phyloP scores from a whole-genome alignment of 306 rosid species.

The Calophaca sinica region DNA sequence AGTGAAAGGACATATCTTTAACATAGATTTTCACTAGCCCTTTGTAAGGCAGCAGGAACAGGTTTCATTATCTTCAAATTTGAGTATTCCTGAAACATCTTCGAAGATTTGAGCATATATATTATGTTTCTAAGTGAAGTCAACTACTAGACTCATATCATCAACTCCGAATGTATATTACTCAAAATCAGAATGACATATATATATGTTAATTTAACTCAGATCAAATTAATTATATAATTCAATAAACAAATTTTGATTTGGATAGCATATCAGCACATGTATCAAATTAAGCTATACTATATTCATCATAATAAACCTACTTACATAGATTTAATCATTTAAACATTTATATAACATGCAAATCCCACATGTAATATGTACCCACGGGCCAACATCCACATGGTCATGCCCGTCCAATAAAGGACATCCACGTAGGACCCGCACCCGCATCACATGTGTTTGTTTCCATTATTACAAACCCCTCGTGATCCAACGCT shows the following conservation, averaged over 20 bases:
- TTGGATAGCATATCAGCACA: too few species aligned
- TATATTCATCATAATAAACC: too few species aligned
- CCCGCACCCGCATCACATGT: slow-evolving; percentile 61
- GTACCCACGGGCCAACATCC: slow-evolving; percentile 14
- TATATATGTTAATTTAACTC: not conserved
- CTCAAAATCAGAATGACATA: not conserved
- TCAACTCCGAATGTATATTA: not conserved
- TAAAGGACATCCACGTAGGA: slow-evolving; percentile 57
- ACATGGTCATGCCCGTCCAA: slow-evolving; percentile 59
- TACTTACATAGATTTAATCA: too few species aligned
- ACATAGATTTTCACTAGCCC: not conserved
- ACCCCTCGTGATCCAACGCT: slow-evolving; percentile 55
- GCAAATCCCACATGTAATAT: slow-evolving; percentile 47
- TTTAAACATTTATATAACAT: slow-evolving; percentile 12
- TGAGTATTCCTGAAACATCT: not conserved
- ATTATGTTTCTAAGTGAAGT: not conserved
- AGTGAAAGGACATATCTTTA: too few species aligned
- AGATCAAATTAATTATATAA: not conserved
- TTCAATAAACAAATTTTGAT: not conserved
- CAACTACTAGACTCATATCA: not conserved
- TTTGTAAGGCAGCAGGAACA: too few species aligned
- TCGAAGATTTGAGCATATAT: not conserved
- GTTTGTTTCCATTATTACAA: slow-evolving; percentile 29
- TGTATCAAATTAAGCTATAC: too few species aligned
- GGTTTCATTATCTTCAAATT: not conserved